Evolutionary conservation across 495 filamentous ascomycete genomes (phyloP).

Genomic region (Cetradonia linearis): DNA sequence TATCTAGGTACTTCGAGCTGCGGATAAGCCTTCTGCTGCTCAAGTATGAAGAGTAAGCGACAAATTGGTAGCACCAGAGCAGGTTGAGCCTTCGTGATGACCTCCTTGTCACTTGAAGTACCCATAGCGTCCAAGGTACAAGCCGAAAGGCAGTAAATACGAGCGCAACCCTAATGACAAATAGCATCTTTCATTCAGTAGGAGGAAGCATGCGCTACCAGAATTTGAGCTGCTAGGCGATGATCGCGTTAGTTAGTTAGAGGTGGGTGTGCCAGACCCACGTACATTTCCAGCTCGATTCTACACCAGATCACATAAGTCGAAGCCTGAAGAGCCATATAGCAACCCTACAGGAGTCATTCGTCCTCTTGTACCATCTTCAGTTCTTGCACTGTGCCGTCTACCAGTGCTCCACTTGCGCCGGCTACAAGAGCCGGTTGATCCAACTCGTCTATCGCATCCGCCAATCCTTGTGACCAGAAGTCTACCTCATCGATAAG

Average conservation of each 20-base stretch:
- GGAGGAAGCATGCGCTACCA: not conserved
- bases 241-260: not conserved
- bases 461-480: constrained; percentile 21
- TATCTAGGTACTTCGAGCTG: too few relatives aligned
- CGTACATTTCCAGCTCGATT: not conserved
- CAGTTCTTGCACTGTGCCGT: not conserved
- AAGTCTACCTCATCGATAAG: constrained; percentile 53
- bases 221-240: not conserved
- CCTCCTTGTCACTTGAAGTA: not conserved
- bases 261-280: too few relatives aligned
- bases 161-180: not conserved
- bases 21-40: too few relatives aligned
- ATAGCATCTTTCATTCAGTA: not conserved
- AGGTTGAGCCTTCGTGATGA: not conserved
- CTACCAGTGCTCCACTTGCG: not conserved
- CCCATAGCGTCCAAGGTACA: not conserved
- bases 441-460: constrained; percentile 17
- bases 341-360: not conserved
- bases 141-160: not conserved
- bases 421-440: constrained; percentile 1
- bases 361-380: constrained; percentile 4
- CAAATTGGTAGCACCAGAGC: too few relatives aligned
- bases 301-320: not conserved
- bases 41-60: too few relatives aligned
- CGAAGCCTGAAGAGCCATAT: not conserved